These are phyloP conservation scores for Myxozyma geophila DNA, from an alignment of 805 yeast species.

Conservation along the genomic window DNA sequence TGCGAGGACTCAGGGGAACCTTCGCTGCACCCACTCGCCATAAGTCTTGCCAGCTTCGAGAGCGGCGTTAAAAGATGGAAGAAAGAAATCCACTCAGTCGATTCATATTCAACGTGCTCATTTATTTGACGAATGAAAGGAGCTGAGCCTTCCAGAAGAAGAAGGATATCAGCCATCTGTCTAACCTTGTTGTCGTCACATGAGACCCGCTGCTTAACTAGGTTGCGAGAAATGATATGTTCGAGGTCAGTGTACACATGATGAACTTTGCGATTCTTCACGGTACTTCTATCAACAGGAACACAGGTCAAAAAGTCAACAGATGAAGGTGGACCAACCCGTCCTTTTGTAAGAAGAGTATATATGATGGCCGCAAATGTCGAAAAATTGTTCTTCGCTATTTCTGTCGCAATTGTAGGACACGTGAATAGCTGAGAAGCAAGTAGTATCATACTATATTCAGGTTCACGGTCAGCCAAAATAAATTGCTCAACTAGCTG, in stretches of 20 bases:
- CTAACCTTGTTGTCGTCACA: constrained; percentile 54
- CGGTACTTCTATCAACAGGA: constrained; percentile 48
- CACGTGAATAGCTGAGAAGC: constrained; percentile 89
- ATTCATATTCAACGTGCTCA: constrained; percentile 89
- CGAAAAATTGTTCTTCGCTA: constrained; percentile 63
- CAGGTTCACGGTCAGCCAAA: constrained; percentile 84
- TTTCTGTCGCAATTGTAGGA: constrained; percentile 72
- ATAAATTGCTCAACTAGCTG: constrained; percentile 71
- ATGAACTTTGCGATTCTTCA: constrained; percentile 75
- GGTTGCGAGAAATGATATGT: constrained; percentile 72
- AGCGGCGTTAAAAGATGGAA: constrained; percentile 72
- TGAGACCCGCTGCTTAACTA: constrained; percentile 55
- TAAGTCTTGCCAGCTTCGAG: constrained; percentile 52
- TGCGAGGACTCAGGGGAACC: constrained; percentile 29
- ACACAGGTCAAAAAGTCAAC: constrained; percentile 44
- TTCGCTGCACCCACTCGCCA: constrained; percentile 44
- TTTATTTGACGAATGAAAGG: constrained; percentile 72
- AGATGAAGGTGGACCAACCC: constrained; percentile 52
- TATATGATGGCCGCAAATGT: constrained; percentile 65
- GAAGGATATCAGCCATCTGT: constrained; percentile 66
- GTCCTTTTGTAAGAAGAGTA: constrained; percentile 62
- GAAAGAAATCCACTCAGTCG: constrained; percentile 75
- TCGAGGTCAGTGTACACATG: constrained; percentile 81
- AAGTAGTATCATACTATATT: constrained; percentile 70
- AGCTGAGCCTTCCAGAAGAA: constrained; percentile 77